Evolutionary conservation across 306 rosid genomes (phyloP), one percentile per base, ranked within the genome.

Genomic region (Neltuma alba): DNA sequence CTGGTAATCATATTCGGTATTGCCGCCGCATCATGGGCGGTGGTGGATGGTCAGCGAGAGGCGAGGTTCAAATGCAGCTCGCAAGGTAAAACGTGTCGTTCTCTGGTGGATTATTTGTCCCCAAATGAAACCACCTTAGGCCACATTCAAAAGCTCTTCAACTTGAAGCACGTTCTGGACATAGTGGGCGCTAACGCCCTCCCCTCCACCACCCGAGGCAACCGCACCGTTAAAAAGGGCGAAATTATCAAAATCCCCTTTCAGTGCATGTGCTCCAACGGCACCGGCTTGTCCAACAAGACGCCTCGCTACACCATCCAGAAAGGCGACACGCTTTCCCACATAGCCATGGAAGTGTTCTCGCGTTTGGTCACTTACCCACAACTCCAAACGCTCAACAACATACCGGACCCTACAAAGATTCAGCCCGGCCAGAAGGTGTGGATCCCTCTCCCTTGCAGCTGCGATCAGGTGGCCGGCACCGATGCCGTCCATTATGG

Each of bases 381-480:
- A 28, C 81, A 89, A 76, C 89, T 95, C 72, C 80, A 79, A 23
- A 16, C 0, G 4, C 89, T 74, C 0, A 95, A 89, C 75, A 21
- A 60, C 0, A 30, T 95, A 1, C 0, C 81, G 0, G 25, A 89
- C 50, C 21, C 83, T 14, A 7, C 30, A 8, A 1, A 15, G 10
- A 94, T 94, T 25, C 0, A 0, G 0, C 9, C 36, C 0, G 95
- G 93, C 4, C 86, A 76, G 80, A 3, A 45, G 14, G 25, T 94
- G 70, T 70, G 78, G 89, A 89, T 94, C 76, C 99, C 99, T 0
- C 73, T 95, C 58, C 99, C 98, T 0, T 95, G 99, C 60, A 92
- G 99, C 88, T 92, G 98, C 70, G 99, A 95, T 21, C n/a, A 50
- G 7, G 95, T 91, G 81, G 76, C 33, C 21, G 91, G 79, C 14